phyloP scores from a whole-genome alignment of 352 stramenopile species.

The Phytophthora cryptogea region DNA sequence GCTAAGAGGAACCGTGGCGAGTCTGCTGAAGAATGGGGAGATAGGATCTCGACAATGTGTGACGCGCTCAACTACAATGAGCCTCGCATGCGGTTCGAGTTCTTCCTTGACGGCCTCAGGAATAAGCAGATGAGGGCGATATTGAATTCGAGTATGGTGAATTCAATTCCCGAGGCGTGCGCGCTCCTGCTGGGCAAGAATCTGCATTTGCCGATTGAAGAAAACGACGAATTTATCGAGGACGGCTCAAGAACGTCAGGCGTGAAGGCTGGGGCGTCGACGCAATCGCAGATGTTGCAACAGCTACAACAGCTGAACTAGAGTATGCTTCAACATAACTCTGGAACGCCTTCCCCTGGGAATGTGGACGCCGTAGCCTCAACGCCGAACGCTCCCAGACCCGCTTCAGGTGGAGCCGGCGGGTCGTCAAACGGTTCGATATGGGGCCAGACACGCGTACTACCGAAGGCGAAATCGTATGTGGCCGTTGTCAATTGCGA shows the following conservation, averaged over 20 bases:
- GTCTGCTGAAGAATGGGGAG: slow-evolving; percentile 9
- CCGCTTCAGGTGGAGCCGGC: background rate
- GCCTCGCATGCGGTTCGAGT: slow-evolving; percentile 11
- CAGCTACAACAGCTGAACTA: slow-evolving; percentile 3
- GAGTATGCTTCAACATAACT: background rate
- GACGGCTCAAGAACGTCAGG: no score
- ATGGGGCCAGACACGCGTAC: slow-evolving; percentile 1
- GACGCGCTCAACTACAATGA: slow-evolving; percentile 4
- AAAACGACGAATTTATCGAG: slow-evolving; percentile 3
- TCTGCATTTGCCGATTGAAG: background rate
- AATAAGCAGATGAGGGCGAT: slow-evolving; percentile 2
- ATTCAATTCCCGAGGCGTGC: background rate
- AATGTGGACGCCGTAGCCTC: background rate
- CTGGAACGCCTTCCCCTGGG: no score
- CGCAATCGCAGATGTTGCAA: background rate
- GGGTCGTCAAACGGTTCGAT: no score
- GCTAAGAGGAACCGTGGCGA: background rate
- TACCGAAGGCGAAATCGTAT: background rate
- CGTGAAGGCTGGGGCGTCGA: background rate
- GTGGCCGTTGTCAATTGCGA: background rate
- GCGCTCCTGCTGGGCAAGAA: slow-evolving; percentile 1
- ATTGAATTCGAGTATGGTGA: slow-evolving; percentile 5
- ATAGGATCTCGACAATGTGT: background rate
- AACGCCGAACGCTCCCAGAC: background rate
- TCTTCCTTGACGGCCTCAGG: background rate